Percentiles rank a stretch among this genome's conserved stretches.
Conservation (phyloP, 2,329 filamentous ascomycete species). For the Cladophialophora psammophila region DNA sequence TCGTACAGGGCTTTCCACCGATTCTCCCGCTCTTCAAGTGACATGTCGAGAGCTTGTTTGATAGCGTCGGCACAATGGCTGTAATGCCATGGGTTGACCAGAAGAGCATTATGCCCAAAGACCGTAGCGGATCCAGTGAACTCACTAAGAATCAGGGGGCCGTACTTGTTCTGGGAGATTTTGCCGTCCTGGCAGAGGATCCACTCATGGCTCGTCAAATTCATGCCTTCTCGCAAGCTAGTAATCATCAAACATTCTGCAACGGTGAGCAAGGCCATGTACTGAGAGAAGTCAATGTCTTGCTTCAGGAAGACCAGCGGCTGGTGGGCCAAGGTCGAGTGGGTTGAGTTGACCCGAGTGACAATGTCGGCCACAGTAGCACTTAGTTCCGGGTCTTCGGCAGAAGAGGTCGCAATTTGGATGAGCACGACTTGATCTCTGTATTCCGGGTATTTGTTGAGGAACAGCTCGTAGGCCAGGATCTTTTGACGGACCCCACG, state of each 20-base stretch:
- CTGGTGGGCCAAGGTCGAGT: conserved; percentile 89
- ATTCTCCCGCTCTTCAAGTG: conserved; percentile 71
- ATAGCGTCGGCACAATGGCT: conserved; percentile 86
- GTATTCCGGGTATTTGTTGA: conserved; percentile 93
- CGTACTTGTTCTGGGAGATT: conserved; percentile 76
- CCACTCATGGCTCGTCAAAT: conserved; percentile 92
- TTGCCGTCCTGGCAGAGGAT: conserved; percentile 90
- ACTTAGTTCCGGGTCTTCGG: conserved; percentile 85
- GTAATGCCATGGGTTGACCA: conserved; percentile 96
- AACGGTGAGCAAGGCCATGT: conserved; percentile 86
- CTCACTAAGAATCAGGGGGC: conserved; percentile 89
- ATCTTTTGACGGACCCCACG: conserved; percentile 93
- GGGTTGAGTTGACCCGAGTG: conserved; percentile 88
- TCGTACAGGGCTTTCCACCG: conserved; percentile 78
- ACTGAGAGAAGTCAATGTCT: conserved; percentile 91
- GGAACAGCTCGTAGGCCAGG: conserved; percentile 87
- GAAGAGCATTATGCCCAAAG: conserved; percentile 80
- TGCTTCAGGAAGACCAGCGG: conserved; percentile 94
- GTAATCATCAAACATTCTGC: conserved; percentile 95
- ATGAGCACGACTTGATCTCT: conserved; percentile 86
- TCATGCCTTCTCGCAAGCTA: conserved; percentile 96
- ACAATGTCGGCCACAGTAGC: conserved; percentile 92
- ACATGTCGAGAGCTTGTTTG: conserved; percentile 81
- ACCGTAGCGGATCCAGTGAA: conserved; percentile 92
- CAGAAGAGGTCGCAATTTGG: conserved; percentile 90